Evolutionary conservation across 805 yeast genomes (phyloP).

Genomic region (Tetrapisispora pingtungensis): DNA sequence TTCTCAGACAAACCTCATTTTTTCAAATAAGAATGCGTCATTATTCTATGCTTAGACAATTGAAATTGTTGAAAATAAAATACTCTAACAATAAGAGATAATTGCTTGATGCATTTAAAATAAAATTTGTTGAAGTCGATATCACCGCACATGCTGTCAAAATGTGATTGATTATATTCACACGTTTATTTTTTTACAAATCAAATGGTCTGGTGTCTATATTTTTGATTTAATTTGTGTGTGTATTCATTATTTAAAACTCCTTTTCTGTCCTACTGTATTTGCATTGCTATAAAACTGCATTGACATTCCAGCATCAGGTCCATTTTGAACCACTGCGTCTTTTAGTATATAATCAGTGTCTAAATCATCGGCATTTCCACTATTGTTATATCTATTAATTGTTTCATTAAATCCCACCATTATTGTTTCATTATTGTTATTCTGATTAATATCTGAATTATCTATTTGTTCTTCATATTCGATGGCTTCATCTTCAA

Average conservation of each 20-base stretch:
- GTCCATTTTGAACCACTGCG: constrained; percentile 5
- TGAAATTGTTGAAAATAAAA: no score
- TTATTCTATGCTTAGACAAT: no score
- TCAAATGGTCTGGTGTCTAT: no score
- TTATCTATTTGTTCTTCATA: not conserved
- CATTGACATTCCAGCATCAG: constrained; percentile 22
- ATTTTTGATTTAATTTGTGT: no score
- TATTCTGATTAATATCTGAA: not conserved
- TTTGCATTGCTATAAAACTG: constrained; percentile 11
- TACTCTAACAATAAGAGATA: no score
- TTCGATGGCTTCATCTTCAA: not conserved
- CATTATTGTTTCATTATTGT: constrained; percentile 4
- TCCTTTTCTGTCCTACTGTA: constrained; percentile 8
- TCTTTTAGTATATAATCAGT: constrained; percentile 8
- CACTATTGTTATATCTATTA: constrained; percentile 14
- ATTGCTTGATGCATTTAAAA: no score
- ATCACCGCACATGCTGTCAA: no score
- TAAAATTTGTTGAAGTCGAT: no score
- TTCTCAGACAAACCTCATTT: no score
- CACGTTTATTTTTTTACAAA: no score
- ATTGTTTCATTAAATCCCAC: constrained; percentile 15
- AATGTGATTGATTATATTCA: no score
- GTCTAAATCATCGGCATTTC: constrained; percentile 24
- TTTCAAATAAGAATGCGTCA: no score
- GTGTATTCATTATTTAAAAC: not conserved